Base-by-base conservation (phyloP, 1,139 yeast species). In the Lodderomyces orthopsilosis region DNA sequence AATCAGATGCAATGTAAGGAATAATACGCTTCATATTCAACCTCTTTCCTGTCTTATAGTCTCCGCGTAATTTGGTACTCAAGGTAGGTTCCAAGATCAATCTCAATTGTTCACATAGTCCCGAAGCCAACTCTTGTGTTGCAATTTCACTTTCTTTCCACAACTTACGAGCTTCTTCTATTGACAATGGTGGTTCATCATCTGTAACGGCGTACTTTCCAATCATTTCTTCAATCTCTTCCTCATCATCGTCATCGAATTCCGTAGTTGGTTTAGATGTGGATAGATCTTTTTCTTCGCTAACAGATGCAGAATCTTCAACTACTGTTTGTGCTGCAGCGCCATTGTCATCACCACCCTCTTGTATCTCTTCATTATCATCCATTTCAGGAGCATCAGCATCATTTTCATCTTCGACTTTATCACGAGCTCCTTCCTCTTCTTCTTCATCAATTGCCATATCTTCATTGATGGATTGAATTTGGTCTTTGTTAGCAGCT, bases 1-100 rank as follows among this genome's bases (percentile, higher is more conserved):
- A 94, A 58, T 91, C 96, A 40, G 96, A 87, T 1, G 99, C 98
- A 70, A 94, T 93, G 65, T 93, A 94, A 12, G 98, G 96, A 57
- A 94, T 93, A 54, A 94, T 94, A 53, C 98, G 76, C 74, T 91
- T 93, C 98, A 94, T 91, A 65, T 94, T 94, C 58, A 94, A 77
- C 52, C 98, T 76, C 64, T 94, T 94, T 63, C 99, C 99, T 1
- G 98, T 91, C 65, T 91, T 90, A 66, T 89, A 94, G 63, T 94
- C 98, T 56, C 99, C 99, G 51, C 81, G 82, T 46, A 94, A 73
- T 62, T 93, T 93, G 2, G 98, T 93, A 12, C 97, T 95, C 50
- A 88, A 71, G 0, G 98, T 93, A 5, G 99, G 99, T 59, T 93
- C 98, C 55, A 94, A 71, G 57, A 94, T 93, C 50, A 94, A 76